Evolutionary conservation across 345 rosid species (phyloP).

Genomic region (Lepidium africanum): DNA sequence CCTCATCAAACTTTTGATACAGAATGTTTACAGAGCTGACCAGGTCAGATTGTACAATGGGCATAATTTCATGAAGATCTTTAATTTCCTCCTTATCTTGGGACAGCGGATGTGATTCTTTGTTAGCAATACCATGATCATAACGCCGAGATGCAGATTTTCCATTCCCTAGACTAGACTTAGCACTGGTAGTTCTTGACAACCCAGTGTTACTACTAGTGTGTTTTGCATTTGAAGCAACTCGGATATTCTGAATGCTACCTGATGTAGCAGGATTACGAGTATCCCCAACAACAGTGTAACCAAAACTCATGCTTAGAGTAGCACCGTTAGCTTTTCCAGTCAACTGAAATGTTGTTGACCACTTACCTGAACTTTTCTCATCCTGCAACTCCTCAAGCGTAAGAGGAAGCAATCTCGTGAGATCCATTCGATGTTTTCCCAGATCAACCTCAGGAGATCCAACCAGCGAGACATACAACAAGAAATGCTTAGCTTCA

Average conservation of each 20-base stretch:
- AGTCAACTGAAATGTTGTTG: conserved; percentile 77
- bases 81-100: conserved; percentile 46
- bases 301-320: conserved; percentile 79
- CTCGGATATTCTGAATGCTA: conserved; percentile 29
- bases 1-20: conserved; percentile 48
- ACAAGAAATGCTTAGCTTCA: conserved; percentile 89
- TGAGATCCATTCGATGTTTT: conserved; percentile 90
- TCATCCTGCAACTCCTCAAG: conserved; percentile 92
- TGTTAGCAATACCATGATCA: conserved; percentile 37
- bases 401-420: conserved; percentile 84
- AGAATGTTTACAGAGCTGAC: conserved; percentile 29
- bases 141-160: conserved; percentile 28
- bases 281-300: conserved; percentile 57
- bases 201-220: conserved; percentile 21
- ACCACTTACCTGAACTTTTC: conserved; percentile 86
- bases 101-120: conserved; percentile 24
- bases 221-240: conserved; percentile 35
- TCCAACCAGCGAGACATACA: conserved; percentile 52
- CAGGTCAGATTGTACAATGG: conserved; percentile 41
- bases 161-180: conserved; percentile 32
- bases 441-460: conserved; percentile 79
- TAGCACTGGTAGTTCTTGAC: conserved; percentile 27
- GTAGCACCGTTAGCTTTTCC: conserved; percentile 73
- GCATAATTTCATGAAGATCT: conserved; percentile 78
- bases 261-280: conserved; percentile 29